phyloP scores from a whole-genome alignment of 805 yeast species.

The Candida berthetii region DNA sequence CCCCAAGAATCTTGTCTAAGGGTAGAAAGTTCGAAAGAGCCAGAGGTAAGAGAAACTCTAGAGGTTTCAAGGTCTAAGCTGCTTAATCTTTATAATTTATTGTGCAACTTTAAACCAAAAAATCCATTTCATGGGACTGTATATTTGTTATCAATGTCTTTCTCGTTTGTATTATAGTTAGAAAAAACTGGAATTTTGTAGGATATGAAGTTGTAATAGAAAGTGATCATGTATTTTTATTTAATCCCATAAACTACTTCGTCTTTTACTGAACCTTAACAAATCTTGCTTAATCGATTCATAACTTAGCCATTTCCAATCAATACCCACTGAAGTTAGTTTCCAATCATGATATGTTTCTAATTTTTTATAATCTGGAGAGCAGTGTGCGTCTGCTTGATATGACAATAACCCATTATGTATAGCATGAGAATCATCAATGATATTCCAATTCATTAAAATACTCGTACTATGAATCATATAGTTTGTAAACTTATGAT shows the following conservation, averaged over 20 bases:
- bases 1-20: constrained; percentile 94
- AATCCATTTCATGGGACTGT: neutral
- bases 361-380: neutral
- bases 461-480: neutral
- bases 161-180: neutral
- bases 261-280: neutral
- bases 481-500: neutral
- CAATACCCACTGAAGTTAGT: neutral
- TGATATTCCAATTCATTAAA: neutral
- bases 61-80: constrained; percentile 99
- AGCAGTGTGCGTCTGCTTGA: neutral
- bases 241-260: neutral
- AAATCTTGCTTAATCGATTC: neutral
- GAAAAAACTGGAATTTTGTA: too few relatives aligned
- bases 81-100: constrained; percentile 4
- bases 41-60: constrained; percentile 99
- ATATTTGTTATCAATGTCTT: neutral
- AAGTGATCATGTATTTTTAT: neutral
- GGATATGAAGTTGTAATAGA: neutral
- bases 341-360: neutral
- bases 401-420: neutral
- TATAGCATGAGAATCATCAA: neutral
- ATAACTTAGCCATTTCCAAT: neutral
- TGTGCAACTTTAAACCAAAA: neutral
- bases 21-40: constrained; percentile 99